Conservation (phyloP, 208 protist species). For the Tritrichomonas musculus region DNA sequence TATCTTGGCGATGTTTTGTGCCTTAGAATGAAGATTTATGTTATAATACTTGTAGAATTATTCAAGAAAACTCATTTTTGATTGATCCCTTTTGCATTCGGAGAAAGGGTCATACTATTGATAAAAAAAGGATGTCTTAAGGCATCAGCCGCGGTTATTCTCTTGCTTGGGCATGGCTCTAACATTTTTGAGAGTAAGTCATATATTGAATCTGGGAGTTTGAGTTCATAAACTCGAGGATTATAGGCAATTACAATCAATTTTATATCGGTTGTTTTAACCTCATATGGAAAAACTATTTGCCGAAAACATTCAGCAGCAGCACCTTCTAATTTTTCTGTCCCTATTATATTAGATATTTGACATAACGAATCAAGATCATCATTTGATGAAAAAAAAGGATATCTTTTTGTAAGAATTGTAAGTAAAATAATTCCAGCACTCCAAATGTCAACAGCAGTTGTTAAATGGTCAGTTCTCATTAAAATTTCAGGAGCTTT, state of each 20-base stretch:
- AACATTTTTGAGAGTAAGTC: conserved; percentile 19
- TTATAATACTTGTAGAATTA: too few relatives aligned
- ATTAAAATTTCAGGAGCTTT: conserved; percentile 37
- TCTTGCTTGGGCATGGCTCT: conserved; percentile 25
- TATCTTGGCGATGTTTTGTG: too few relatives aligned
- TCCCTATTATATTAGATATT: conserved; percentile 9
- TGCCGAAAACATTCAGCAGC: background rate
- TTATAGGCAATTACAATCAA: background rate
- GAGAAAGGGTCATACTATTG: too few relatives aligned
- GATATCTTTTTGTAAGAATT: conserved; percentile 25
- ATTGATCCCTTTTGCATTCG: too few relatives aligned
- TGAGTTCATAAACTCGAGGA: background rate
- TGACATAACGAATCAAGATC: conserved; percentile 30
- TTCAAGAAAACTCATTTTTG: too few relatives aligned
- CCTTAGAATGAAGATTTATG: too few relatives aligned
- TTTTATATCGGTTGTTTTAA: background rate
- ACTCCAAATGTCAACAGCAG: conserved; percentile 39
- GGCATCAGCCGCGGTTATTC: conserved; percentile 26
- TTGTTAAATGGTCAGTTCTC: background rate
- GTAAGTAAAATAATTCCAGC: conserved; percentile 36
- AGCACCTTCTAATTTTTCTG: background rate
- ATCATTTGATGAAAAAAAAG: conserved; percentile 33
- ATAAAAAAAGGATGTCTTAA: conserved; percentile 38
- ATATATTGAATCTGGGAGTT: background rate
- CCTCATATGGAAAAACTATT: conserved; percentile 21